These are phyloP conservation scores for Suhomyces terraborum DNA, from an alignment of 1,139 yeast genomes.

Conservation along the genomic window DNA sequence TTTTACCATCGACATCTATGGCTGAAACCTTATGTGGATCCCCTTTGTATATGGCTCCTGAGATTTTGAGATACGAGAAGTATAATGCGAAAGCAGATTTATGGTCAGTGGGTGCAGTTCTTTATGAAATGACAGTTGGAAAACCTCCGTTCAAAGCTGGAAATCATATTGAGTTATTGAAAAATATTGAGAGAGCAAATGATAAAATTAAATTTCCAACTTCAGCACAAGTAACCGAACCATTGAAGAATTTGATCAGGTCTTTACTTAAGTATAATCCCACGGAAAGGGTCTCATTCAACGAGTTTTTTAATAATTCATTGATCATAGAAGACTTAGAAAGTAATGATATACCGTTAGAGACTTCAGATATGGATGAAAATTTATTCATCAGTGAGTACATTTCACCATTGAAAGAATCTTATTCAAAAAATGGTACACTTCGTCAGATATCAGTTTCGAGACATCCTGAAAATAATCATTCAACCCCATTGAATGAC, in stretches of 20 bases:
- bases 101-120: slow-evolving; percentile 97
- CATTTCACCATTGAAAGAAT: slow-evolving; percentile 40
- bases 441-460: not conserved
- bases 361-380: slow-evolving; percentile 70
- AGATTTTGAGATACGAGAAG: slow-evolving; percentile 88
- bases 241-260: slow-evolving; percentile 68
- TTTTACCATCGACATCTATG: slow-evolving; percentile 86
- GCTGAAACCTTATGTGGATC: slow-evolving; percentile 98
- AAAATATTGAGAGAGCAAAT: slow-evolving; percentile 78
- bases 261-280: slow-evolving; percentile 82
- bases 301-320: slow-evolving; percentile 77
- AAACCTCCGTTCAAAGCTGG: slow-evolving; percentile 93
- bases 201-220: slow-evolving; percentile 78
- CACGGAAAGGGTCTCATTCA: slow-evolving; percentile 81
- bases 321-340: slow-evolving; percentile 50
- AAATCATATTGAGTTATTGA: slow-evolving; percentile 84
- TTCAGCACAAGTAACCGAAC: slow-evolving; percentile 59
- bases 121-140: slow-evolving; percentile 93
- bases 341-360: slow-evolving; percentile 58
- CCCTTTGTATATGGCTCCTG: slow-evolving; percentile 98
- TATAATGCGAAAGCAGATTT: slow-evolving; percentile 96
- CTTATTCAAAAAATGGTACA: not conserved
- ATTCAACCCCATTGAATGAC: not conserved
- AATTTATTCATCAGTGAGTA: slow-evolving; percentile 84
- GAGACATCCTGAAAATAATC: not conserved